These are phyloP conservation scores for Leucocoprinus leucothites DNA, from an alignment of 768 basidiomycete species.

Conservation along the genomic window DNA sequence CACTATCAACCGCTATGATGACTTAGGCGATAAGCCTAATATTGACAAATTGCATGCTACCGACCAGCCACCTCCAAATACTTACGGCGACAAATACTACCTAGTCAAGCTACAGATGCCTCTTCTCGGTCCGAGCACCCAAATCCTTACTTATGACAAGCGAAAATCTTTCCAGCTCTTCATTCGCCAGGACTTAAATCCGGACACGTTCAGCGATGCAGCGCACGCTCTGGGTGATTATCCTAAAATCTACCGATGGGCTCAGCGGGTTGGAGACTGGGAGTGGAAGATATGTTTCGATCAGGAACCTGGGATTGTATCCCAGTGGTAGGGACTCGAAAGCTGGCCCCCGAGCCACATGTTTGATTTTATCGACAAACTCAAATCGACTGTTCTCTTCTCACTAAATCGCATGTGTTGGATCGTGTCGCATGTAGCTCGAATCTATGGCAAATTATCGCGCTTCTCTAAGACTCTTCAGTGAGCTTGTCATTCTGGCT, in stretches of 20 bases:
- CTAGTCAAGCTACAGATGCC: constrained; percentile 37
- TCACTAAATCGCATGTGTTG: no score
- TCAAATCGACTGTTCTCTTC: no score
- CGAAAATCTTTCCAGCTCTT: constrained; percentile 33
- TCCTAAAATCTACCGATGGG: constrained; percentile 15
- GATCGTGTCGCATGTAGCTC: no score
- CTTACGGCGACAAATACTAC: constrained; percentile 32
- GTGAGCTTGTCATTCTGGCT: no score
- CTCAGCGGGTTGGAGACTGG: constrained; percentile 8
- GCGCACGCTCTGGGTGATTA: constrained; percentile 12
- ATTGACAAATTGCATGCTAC: background rate
- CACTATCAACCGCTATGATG: constrained; percentile 24
- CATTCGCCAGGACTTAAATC: constrained; percentile 22
- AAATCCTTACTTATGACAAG: constrained; percentile 37
- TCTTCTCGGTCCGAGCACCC: constrained; percentile 2
- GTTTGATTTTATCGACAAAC: no score
- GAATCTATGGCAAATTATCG: no score
- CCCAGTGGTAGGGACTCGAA: constrained; percentile 12
- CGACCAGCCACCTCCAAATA: constrained; percentile 26
- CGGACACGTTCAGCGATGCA: constrained; percentile 17
- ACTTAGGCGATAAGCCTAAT: constrained; percentile 8
- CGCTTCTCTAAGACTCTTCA: no score
- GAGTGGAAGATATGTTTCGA: constrained; percentile 16
- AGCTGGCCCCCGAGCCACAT: no score
- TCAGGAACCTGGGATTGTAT: background rate